Evolutionary conservation across 805 yeast species (phyloP).

Genomic region (Wickerhamomyces canadensis): DNA sequence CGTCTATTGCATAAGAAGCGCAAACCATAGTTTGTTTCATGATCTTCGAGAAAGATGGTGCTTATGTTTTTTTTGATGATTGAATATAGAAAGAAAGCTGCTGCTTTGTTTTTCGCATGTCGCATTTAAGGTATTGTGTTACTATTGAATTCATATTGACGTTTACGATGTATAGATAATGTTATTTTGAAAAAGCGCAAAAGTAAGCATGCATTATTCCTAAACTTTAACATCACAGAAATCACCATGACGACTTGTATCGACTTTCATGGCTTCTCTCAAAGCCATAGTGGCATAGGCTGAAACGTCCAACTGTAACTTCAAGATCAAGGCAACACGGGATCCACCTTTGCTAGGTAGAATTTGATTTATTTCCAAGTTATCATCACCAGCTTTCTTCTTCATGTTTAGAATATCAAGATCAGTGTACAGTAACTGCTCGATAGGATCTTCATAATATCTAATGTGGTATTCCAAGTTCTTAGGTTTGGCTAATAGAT

Average conservation of each 20-base stretch:
- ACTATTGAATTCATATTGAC: too few relatives aligned
- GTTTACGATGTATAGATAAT: too few relatives aligned
- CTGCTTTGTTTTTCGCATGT: background rate
- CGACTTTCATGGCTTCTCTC: slow-evolving; percentile 81
- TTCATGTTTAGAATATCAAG: slow-evolving; percentile 44
- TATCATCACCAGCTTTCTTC: slow-evolving; percentile 19
- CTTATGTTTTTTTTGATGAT: too few relatives aligned
- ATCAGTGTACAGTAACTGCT: slow-evolving; percentile 78
- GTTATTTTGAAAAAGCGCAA: too few relatives aligned
- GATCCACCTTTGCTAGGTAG: slow-evolving; percentile 26
- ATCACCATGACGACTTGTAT: slow-evolving; percentile 53
- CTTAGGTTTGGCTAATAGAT: slow-evolving; percentile 60
- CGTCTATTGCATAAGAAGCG: slow-evolving; percentile 3
- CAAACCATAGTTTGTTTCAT: slow-evolving; percentile 1
- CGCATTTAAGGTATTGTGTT: too few relatives aligned
- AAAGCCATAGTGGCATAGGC: slow-evolving; percentile 98
- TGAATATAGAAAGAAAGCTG: background rate
- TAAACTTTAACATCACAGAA: slow-evolving; percentile 34
- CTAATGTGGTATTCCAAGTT: slow-evolving; percentile 57
- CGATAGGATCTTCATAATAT: slow-evolving; percentile 56
- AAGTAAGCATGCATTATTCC: too few relatives aligned
- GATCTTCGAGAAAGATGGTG: too few relatives aligned
- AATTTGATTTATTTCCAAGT: slow-evolving; percentile 19
- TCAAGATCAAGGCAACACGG: slow-evolving; percentile 66
- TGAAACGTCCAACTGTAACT: slow-evolving; percentile 74